Evolutionary conservation across 805 yeast species (phyloP), one percentile per base, ranked within the genome.

Genomic region (Candida morakotiae): DNA sequence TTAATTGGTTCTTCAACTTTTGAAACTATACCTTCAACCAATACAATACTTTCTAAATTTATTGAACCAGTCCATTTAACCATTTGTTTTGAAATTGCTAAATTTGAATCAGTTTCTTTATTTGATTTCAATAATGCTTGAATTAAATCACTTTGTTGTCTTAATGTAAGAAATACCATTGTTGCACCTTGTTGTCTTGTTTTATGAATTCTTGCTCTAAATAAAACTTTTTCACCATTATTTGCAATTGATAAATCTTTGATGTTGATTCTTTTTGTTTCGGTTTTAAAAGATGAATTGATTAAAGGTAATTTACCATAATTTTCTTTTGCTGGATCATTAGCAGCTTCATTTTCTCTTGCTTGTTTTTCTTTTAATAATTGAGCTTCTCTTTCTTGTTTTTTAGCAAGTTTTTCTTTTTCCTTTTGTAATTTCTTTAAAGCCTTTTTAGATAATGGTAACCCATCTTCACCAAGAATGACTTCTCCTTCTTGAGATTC

Each of bases 101-200:
- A 46, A 21, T 47, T 50, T 46, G 48, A 51, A 46, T 57, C 60
- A 31, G 81, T 67, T 44, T 79, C 80, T 53, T 78, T 77, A 53
- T 83, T 79, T 43, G 84, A 83, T 57, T 82, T 87, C 46, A 89
- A 70, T 44, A 93, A 73, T 41, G 84, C 95, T 72, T 91, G 98
- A 53, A 89, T 77, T 53, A 83, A 66, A 42, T 77, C 76, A 38
- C 77, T 71, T 67, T 87, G 96, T 71, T 93, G 98, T 71, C 99
- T 84, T 52, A 93, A 79, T 18, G 95, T 79, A 52, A 91, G 66
- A 62, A 93, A 93, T 37, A 85, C 77, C 83, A 93, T 81, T 47
- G 94, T 88, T 54, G 95, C 95, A 62, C 96, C 95, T 64, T 91
- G 98, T 58, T 87, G 84, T 71, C 99, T 85, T 10, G 91, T 77